These are phyloP conservation scores for Talaromyces rugulosus DNA, from an alignment of 2,329 filamentous ascomycete genomes.

Conservation along the genomic window DNA sequence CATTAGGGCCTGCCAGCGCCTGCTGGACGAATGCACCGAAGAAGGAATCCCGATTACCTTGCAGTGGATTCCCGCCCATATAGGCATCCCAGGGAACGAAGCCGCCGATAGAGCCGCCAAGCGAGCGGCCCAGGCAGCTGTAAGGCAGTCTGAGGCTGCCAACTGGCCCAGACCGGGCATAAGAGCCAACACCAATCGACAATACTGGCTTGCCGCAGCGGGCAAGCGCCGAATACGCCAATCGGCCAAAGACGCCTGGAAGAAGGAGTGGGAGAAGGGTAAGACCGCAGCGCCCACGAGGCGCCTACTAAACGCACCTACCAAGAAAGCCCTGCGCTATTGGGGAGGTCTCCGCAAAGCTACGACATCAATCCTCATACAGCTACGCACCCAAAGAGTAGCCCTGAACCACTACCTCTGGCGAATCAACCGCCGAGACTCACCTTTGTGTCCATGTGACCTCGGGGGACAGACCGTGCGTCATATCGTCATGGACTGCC, in stretches of 20 bases:
- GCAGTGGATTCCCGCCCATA: not conserved
- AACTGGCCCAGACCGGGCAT: too few relatives aligned
- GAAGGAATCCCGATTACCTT: not conserved
- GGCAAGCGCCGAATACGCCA: too few relatives aligned
- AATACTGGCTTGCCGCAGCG: too few relatives aligned
- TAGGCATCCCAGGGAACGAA: not conserved
- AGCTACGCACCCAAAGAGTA: not conserved
- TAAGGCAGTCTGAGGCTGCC: too few relatives aligned
- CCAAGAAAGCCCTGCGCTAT: too few relatives aligned
- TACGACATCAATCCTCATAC: not conserved
- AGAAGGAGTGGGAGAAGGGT: not conserved
- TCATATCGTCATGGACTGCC: not conserved
- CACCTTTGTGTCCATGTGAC: not conserved
- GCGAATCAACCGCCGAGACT: not conserved
- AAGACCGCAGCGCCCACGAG: not conserved
- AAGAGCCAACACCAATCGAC: too few relatives aligned
- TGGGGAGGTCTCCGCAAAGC: not conserved
- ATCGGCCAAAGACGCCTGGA: not conserved
- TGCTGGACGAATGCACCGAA: not conserved
- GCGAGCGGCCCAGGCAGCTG: too few relatives aligned
- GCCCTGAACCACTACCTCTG: not conserved
- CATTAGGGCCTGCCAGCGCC: too few relatives aligned
- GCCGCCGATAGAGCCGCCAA: not conserved
- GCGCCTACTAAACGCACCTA: too few relatives aligned
- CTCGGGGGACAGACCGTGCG: not conserved